A percentile compares a stretch with the other conserved stretches of the same genome.
These are phyloP conservation scores for Magnaporthales sp. DNA, from an alignment of 2,329 filamentous ascomycete genomes.

Conservation along the genomic window DNA sequence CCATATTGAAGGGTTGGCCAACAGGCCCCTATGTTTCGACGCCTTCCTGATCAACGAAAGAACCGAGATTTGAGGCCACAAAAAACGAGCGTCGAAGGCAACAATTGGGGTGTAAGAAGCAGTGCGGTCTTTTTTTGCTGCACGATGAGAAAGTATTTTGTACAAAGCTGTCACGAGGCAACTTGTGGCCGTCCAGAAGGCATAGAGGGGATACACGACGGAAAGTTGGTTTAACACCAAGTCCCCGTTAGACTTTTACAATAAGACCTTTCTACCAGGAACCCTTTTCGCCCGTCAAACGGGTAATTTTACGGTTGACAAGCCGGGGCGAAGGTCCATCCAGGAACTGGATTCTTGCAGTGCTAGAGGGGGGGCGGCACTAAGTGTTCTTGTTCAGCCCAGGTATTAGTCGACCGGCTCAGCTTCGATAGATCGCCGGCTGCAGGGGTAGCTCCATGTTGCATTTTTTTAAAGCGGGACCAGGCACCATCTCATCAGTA, in stretches of 20 bases:
- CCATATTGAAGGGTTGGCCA: conserved; percentile 10
- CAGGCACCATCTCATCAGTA: not conserved
- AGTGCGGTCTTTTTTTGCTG: not conserved
- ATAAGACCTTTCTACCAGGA: not conserved
- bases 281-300: not conserved
- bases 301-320: not conserved
- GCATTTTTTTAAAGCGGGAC: not conserved
- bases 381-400: not conserved
- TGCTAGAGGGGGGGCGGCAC: not conserved
- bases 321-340: not conserved
- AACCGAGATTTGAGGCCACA: not conserved
- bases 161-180: not conserved
- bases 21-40: not conserved
- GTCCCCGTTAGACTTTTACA: not conserved
- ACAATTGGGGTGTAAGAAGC: not conserved
- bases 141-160: not conserved
- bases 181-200: not conserved
- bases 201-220: not conserved
- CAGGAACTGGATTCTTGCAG: not conserved
- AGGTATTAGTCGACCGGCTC: not conserved
- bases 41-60: not conserved
- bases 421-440: not conserved
- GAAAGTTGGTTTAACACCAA: not conserved
- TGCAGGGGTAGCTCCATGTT: not conserved
- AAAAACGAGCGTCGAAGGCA: not conserved